Base-by-base conservation (phyloP, 345 rosid species). In the Ceriops tagal region DNA sequence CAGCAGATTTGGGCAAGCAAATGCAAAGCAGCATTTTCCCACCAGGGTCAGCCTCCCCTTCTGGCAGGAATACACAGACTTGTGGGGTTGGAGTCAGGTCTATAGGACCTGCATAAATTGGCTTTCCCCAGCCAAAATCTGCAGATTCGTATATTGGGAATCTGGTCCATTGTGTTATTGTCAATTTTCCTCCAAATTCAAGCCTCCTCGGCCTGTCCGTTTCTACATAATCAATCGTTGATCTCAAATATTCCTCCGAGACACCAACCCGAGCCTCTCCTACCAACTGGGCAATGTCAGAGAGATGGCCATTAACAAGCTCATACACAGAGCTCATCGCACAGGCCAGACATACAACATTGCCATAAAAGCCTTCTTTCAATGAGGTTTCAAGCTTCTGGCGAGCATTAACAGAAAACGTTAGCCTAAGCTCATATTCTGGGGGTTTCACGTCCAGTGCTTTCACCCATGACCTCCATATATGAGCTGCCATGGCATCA, bases 381-480 rank as follows among this genome's bases (percentile, higher is more conserved):
- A 91, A 52, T 10, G 87, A 79, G 39, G 78, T 85, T 61, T 80
- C 73, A 28, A 93, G 88, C 75, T 83, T 93, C 35, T 78, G 83
- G 52, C 96, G 82, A 37, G 88, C 86, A 67, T 93, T 91, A 68
- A 93, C 92, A 0, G 98, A 88, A 75, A 93, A 91, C 27, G 96
- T 93, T 16, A 93, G 89, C 75, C 97, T 78, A 37, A 93, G 92
- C 69, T 80, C 77, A 71, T 82, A 89, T 37, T 89, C 86, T 15
- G 65, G 47, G 24, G 96, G 98, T 51, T 82, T 80, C 13, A 93
- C 96, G 24, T 84, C 95, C 13, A 93, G 84, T 52, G 97, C 92
- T 79, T 80, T 89, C 64, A 91, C 97, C 98, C 97, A 93, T 53
- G 97, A 88, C 64, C 88, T 80, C 97, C 98, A 93, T 52, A 93